Evolutionary conservation across 2,329 filamentous ascomycete genomes (phyloP).

Genomic region (Penicillium sclerotigenum): DNA sequence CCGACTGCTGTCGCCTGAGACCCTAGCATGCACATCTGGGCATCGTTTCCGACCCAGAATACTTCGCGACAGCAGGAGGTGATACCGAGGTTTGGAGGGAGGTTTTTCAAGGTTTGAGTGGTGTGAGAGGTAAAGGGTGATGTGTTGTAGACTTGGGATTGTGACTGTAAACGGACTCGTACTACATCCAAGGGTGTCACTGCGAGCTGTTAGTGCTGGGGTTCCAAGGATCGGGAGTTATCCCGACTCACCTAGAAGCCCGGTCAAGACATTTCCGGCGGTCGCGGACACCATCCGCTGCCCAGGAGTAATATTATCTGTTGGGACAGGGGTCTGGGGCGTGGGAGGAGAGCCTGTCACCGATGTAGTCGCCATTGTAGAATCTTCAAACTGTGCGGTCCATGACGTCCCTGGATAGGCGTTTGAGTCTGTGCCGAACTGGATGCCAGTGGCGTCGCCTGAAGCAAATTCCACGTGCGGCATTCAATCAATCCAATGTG

Average conservation of each 20-base stretch:
- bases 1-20: constrained; percentile 37
- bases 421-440: constrained; percentile 15
- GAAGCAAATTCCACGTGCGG: constrained; percentile 13
- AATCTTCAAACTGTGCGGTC: constrained; percentile 31
- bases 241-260: constrained; percentile 68
- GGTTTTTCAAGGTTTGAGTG: constrained; percentile 56
- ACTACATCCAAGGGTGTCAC: constrained; percentile 97
- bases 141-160: constrained; percentile 56
- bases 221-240: background rate
- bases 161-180: constrained; percentile 88
- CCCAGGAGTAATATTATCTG: constrained; percentile 64
- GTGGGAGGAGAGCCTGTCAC: constrained; percentile 23
- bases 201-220: constrained; percentile 38
- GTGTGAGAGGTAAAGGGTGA: constrained; percentile 55
- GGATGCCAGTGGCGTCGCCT: constrained; percentile 3
- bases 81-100: constrained; percentile 82
- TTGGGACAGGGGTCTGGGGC: constrained; percentile 16
- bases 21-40: constrained; percentile 75
- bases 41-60: constrained; percentile 88
- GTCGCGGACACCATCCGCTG: constrained; percentile 97
- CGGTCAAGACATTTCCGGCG: constrained; percentile 84
- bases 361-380: constrained; percentile 34
- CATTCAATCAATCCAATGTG: constrained; percentile 13
- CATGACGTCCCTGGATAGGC: constrained; percentile 28
- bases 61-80: constrained; percentile 95